A percentile compares a stretch with the other conserved stretches of the same genome.
These are phyloP conservation scores for Sindora glabra DNA, from an alignment of 306 rosid genomes.

Conservation along the genomic window DNA sequence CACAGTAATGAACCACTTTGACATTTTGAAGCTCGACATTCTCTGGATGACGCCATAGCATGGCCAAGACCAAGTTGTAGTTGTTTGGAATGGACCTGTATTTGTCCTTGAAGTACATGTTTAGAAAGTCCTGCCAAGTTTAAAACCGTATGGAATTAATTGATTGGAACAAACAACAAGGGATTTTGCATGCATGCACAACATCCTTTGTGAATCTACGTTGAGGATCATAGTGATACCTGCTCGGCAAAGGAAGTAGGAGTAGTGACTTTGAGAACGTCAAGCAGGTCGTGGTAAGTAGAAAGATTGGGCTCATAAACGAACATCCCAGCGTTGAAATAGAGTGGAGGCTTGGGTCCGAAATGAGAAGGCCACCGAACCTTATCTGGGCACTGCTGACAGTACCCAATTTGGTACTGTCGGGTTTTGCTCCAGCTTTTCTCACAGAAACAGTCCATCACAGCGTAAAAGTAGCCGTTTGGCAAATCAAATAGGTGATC, in stretches of 20 bases:
- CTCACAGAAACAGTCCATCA: conserved; percentile 85
- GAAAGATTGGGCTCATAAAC: conserved; percentile 47
- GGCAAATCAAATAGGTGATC: conserved; percentile 59
- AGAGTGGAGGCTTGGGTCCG: conserved; percentile 64
- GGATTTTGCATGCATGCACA: no score
- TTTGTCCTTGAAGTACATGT: conserved; percentile 49
- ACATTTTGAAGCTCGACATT: conserved; percentile 51
- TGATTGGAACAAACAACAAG: no score
- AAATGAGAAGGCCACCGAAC: conserved; percentile 49
- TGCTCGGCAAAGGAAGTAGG: conserved; percentile 83
- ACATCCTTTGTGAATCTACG: not conserved
- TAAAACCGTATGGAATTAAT: no score
- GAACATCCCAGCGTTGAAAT: conserved; percentile 85
- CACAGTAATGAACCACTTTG: conserved; percentile 80
- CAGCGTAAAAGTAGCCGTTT: conserved; percentile 54
- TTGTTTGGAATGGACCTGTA: conserved; percentile 51
- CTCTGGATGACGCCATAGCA: conserved; percentile 84
- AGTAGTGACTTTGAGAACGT: conserved; percentile 20
- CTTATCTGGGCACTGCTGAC: conserved; percentile 68
- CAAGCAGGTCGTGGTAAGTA: conserved; percentile 46
- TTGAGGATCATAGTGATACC: conserved; percentile 11
- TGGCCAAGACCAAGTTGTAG: conserved; percentile 66
- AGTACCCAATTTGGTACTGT: conserved; percentile 53
- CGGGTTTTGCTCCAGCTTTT: conserved; percentile 52
- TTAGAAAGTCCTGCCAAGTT: conserved; percentile 72